phyloP scores from a whole-genome alignment of 306 rosid species.

The Lithocarpus polystachyus region DNA sequence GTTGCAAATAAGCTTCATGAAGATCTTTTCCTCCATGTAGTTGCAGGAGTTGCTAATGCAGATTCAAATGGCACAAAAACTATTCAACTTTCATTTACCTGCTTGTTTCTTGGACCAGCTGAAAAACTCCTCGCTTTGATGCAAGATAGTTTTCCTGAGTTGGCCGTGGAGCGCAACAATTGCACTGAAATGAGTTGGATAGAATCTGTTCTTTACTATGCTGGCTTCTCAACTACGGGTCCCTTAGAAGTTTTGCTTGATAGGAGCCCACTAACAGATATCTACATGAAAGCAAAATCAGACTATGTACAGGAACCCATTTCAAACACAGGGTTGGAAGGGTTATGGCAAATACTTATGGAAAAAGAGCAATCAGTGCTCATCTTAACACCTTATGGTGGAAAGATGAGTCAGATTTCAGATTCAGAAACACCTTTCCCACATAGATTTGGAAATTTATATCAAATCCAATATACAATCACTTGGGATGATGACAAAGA shows the following conservation, averaged over 20 bases:
- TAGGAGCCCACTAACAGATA: not conserved
- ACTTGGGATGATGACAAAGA: not conserved
- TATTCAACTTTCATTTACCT: not conserved
- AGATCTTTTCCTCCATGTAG: not conserved
- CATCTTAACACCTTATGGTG: constrained; percentile 44
- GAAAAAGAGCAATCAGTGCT: not conserved
- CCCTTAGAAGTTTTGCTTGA: not conserved
- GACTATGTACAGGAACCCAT: not conserved
- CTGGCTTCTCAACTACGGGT: not conserved
- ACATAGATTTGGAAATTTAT: constrained; percentile 34
- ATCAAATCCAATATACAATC: not conserved
- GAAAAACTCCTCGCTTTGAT: not conserved
- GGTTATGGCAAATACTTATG: not conserved
- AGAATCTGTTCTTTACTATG: not conserved
- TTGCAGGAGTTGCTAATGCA: not conserved
- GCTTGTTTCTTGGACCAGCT: not conserved
- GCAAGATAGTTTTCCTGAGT: not conserved
- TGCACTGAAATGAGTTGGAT: constrained; percentile 4
- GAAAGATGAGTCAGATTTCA: constrained; percentile 36
- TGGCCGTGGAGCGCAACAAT: not conserved
- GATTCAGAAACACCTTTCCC: constrained; percentile 40
- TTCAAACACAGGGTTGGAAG: constrained; percentile 2
- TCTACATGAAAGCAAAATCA: not conserved
- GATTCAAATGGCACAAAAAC: not conserved
- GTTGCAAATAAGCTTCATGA: not conserved